Conservation (phyloP, 306 rosid genomes). For the Casuarina glauca region DNA sequence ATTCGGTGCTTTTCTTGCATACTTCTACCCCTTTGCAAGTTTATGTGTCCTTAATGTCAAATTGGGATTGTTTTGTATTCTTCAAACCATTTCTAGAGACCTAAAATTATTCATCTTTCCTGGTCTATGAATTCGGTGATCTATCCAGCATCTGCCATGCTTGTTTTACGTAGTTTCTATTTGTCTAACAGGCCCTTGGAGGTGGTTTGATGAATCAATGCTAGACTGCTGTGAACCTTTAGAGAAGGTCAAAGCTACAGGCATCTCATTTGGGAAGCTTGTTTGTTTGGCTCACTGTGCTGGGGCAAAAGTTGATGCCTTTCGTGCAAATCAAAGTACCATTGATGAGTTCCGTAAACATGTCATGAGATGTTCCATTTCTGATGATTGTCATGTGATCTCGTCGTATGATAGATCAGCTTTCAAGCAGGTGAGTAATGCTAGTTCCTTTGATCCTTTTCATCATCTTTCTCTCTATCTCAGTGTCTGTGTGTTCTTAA, state of each 20-base stretch:
- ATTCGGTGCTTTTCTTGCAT: too few relatives aligned
- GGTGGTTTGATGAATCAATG: slow-evolving; percentile 99
- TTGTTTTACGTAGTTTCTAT: slow-evolving; percentile 6
- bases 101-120: neutral
- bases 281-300: slow-evolving; percentile 92
- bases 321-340: slow-evolving; percentile 57
- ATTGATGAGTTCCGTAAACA: slow-evolving; percentile 67
- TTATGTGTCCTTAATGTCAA: neutral
- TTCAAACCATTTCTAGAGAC: neutral
- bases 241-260: slow-evolving; percentile 73
- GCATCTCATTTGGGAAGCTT: slow-evolving; percentile 89
- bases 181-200: slow-evolving; percentile 83
- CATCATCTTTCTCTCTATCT: neutral
- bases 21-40: too few relatives aligned
- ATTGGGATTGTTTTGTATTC: neutral
- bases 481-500: neutral
- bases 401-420: slow-evolving; percentile 78
- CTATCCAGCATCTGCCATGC: slow-evolving; percentile 3
- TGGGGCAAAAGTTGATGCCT: slow-evolving; percentile 95
- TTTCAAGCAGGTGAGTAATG: slow-evolving; percentile 63
- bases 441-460: neutral
- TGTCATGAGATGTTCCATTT: slow-evolving; percentile 60
- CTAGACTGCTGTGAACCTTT: slow-evolving; percentile 91
- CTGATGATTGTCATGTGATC: slow-evolving; percentile 79
- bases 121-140: neutral